These are phyloP conservation scores for Rutstroemia sydowiana DNA, from an alignment of 2,329 filamentous ascomycete species.

Conservation along the genomic window DNA sequence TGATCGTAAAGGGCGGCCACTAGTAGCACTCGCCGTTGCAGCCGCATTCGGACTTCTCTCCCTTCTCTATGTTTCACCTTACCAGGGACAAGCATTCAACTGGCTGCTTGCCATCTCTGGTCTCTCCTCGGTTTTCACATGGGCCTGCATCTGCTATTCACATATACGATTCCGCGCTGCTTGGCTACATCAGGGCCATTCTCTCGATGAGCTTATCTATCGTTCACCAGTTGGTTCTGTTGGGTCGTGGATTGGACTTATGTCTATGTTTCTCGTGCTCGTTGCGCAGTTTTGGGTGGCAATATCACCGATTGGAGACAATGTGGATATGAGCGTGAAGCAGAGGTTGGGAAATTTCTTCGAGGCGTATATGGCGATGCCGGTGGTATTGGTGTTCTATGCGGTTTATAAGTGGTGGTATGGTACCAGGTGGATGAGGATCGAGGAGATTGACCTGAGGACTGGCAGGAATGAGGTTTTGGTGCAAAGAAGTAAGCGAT, in stretches of 20 bases:
- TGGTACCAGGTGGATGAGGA: conserved; percentile 58
- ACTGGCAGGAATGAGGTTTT: conserved; percentile 68
- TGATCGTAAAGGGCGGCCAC: conserved; percentile 72
- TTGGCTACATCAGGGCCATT: conserved; percentile 58
- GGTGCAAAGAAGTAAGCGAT: conserved; percentile 44
- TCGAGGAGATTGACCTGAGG: conserved; percentile 73
- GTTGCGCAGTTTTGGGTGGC: conserved; percentile 67
- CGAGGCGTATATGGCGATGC: conserved; percentile 60
- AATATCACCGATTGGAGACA: conserved; percentile 61
- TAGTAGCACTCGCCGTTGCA: conserved; percentile 62
- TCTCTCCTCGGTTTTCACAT: conserved; percentile 69
- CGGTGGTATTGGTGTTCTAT: conserved; percentile 62
- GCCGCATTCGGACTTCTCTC: conserved; percentile 63
- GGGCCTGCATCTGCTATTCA: conserved; percentile 74
- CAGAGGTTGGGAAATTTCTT: conserved; percentile 62
- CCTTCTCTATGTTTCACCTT: conserved; percentile 61
- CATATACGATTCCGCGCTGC: conserved; percentile 85
- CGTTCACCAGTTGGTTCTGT: conserved; percentile 49
- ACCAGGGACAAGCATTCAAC: conserved; percentile 55
- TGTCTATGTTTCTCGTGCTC: conserved; percentile 40
- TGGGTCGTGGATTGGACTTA: conserved; percentile 56
- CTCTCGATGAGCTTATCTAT: conserved; percentile 57
- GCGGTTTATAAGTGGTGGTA: conserved; percentile 71
- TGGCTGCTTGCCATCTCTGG: conserved; percentile 75
- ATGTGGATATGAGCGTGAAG: conserved; percentile 31